These are phyloP conservation scores for Canavalia gladiata DNA, from an alignment of 306 rosid species.

Conservation along the genomic window DNA sequence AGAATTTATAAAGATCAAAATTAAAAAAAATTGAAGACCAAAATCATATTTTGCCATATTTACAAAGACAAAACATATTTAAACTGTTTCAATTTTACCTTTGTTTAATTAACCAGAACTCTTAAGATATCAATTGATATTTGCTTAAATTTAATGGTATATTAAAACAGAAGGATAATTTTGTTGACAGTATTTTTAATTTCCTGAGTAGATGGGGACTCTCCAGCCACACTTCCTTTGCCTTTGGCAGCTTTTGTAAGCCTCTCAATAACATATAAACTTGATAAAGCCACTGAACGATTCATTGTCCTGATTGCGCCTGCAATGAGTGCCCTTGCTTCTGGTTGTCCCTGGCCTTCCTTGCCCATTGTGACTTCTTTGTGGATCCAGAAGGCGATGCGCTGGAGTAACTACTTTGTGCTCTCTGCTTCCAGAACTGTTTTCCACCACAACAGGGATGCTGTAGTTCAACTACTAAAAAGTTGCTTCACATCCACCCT, in stretches of 20 bases:
- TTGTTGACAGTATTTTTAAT: conserved; percentile 48
- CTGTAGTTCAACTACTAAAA: conserved; percentile 91
- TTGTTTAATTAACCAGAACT: background rate
- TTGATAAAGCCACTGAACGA: conserved; percentile 77
- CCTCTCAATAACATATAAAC: conserved; percentile 86
- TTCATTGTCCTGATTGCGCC: conserved; percentile 74
- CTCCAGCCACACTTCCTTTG: conserved; percentile 86
- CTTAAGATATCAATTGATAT: background rate
- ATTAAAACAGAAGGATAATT: conserved; percentile 25
- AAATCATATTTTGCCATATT: too few relatives aligned
- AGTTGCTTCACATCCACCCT: conserved; percentile 90
- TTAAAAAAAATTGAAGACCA: too few relatives aligned
- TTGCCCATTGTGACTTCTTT: conserved; percentile 77
- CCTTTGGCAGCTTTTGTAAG: conserved; percentile 93
- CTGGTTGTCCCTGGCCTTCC: conserved; percentile 96
- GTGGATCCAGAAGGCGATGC: conserved; percentile 89
- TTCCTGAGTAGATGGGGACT: conserved; percentile 72
- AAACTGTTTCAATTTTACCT: too few relatives aligned
- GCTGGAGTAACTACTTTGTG: conserved; percentile 84
- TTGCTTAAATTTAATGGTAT: conserved; percentile 4
- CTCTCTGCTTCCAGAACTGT: conserved; percentile 83
- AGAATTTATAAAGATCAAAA: too few relatives aligned
- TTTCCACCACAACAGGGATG: conserved; percentile 85
- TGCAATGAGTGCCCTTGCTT: conserved; percentile 70
- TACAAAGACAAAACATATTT: too few relatives aligned